These are phyloP conservation scores for Geotrichum reessii DNA, from an alignment of 1,139 yeast genomes.

Conservation along the genomic window DNA sequence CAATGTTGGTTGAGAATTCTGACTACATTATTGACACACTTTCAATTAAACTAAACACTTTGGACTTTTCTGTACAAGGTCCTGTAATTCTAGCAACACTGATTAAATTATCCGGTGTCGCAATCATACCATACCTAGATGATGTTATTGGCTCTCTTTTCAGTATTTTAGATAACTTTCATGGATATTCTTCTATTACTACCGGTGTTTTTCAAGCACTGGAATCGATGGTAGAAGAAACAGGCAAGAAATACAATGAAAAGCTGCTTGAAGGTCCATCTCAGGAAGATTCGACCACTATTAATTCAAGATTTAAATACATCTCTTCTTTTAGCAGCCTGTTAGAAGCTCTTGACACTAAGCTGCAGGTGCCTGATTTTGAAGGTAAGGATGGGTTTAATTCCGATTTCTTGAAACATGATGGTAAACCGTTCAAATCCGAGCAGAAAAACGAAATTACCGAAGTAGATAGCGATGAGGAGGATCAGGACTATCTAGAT, in stretches of 20 bases:
- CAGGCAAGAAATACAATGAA: conserved; percentile 37
- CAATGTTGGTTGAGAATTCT: conserved; percentile 57
- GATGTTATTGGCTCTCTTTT: conserved; percentile 74
- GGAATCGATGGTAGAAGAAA: conserved; percentile 54
- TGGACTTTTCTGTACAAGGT: conserved; percentile 66
- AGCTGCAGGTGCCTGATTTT: conserved; percentile 18
- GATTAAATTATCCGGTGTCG: conserved; percentile 62
- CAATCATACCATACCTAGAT: conserved; percentile 57
- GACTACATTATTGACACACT: conserved; percentile 78
- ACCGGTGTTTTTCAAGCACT: conserved; percentile 73
- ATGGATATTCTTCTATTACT: conserved; percentile 68
- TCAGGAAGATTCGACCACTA: conserved; percentile 9
- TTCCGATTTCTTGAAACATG: conserved; percentile 36
- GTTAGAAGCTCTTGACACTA: conserved; percentile 20
- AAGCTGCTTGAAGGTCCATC: conserved; percentile 14
- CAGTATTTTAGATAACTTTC: conserved; percentile 71
- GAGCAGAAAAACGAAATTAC: conserved; percentile 28
- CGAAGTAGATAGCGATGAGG: conserved; percentile 23
- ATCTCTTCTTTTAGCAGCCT: conserved; percentile 23
- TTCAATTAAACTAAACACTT: conserved; percentile 60
- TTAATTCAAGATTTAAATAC: conserved; percentile 12
- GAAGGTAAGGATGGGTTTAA: conserved; percentile 36
- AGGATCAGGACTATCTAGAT: conserved; percentile 27
- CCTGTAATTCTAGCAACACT: conserved; percentile 65
- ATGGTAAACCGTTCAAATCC: conserved; percentile 13